phyloP scores from a whole-genome alignment of 257 asterid genomes.

The Nicotiana obtusifolia region DNA sequence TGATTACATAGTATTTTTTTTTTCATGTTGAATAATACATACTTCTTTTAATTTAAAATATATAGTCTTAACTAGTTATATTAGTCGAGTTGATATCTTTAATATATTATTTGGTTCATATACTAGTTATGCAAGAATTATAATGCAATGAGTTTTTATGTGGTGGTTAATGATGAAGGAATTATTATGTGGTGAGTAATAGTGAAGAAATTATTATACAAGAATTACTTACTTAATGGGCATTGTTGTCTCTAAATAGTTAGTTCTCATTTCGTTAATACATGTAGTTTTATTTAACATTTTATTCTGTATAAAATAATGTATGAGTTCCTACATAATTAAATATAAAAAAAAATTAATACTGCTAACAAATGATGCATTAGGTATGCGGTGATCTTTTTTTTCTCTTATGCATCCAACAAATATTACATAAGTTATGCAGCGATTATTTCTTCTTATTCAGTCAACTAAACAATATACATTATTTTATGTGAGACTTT shows the following conservation, averaged over 20 bases:
- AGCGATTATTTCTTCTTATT: too few relatives aligned
- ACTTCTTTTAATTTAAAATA: too few relatives aligned
- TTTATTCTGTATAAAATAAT: not conserved
- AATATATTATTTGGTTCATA: too few relatives aligned
- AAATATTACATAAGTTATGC: not conserved
- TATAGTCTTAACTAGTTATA: too few relatives aligned
- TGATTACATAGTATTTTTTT: too few relatives aligned
- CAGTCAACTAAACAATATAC: too few relatives aligned
- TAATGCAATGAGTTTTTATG: not conserved
- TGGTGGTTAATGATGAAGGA: not conserved
- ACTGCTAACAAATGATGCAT: not conserved
- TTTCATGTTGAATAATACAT: too few relatives aligned
- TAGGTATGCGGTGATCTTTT: not conserved
- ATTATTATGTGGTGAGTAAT: not conserved
- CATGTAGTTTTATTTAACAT: not conserved
- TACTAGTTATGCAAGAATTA: too few relatives aligned
- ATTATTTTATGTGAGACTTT: not conserved
- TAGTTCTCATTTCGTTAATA: not conserved
- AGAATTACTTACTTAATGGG: not conserved
- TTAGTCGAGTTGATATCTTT: too few relatives aligned
- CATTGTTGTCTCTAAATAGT: not conserved
- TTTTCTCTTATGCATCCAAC: not conserved
- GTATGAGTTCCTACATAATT: too few relatives aligned
- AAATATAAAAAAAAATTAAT: too few relatives aligned
- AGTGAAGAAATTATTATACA: not conserved